Conservation (phyloP, 345 rosid species). For the Acer yangbiense region DNA sequence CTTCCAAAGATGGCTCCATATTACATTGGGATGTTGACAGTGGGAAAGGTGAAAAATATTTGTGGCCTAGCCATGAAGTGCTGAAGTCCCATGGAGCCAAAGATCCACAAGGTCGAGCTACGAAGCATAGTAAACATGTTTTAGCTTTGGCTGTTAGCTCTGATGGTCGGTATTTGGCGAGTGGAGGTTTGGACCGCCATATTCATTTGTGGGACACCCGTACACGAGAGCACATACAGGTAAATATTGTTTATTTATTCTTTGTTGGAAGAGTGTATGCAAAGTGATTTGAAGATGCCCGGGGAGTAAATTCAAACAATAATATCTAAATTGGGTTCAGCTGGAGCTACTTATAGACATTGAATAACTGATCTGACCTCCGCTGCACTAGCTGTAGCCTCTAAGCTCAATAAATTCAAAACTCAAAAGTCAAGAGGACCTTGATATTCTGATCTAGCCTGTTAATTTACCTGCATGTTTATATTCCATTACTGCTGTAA, state of each 20-base stretch:
- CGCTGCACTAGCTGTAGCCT: neutral
- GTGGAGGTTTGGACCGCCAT: constrained; percentile 93
- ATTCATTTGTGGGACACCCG: constrained; percentile 97
- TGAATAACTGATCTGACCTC: neutral
- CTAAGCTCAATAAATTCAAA: neutral
- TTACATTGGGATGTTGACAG: constrained; percentile 83
- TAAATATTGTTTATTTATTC: constrained; percentile 22
- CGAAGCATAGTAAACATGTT: constrained; percentile 73
- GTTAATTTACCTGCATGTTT: neutral
- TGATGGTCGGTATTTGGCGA: constrained; percentile 93
- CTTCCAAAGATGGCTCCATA: constrained; percentile 86
- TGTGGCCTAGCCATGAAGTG: constrained; percentile 75
- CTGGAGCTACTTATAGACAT: neutral
- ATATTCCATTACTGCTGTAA: constrained; percentile 2
- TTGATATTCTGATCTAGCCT: neutral
- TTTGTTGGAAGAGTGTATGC: neutral
- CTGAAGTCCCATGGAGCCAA: constrained; percentile 76
- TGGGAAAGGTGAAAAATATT: constrained; percentile 66
- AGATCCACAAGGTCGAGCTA: constrained; percentile 65
- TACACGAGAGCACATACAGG: constrained; percentile 83
- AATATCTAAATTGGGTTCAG: neutral
- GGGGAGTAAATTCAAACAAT: neutral
- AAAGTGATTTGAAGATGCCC: neutral
- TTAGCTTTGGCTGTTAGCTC: constrained; percentile 86
- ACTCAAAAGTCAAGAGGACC: neutral